phyloP scores from a whole-genome alignment of 2,329 filamentous ascomycete genomes.

The Ophiostoma quercus region DNA sequence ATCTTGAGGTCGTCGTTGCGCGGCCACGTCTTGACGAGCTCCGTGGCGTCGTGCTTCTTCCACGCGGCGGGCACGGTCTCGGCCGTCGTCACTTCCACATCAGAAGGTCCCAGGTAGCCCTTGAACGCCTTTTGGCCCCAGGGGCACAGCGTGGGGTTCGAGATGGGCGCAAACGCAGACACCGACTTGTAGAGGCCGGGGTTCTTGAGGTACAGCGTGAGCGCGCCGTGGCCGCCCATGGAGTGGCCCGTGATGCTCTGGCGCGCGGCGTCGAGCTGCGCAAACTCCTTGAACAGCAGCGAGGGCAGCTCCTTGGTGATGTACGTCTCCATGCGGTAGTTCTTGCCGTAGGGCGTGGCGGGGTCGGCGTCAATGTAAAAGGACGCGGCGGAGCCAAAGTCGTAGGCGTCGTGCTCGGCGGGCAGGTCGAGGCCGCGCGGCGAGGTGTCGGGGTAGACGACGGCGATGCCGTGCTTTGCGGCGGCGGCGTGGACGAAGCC shows the following conservation, averaged over 20 bases:
- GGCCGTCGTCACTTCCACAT: constrained; percentile 22
- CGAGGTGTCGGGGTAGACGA: constrained; percentile 92
- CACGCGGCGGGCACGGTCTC: constrained; percentile 57
- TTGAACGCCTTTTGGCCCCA: constrained; percentile 96
- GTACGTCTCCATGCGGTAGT: constrained; percentile 96
- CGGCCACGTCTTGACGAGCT: constrained; percentile 69
- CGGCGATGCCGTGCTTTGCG: constrained; percentile 73
- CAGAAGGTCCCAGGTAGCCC: constrained; percentile 77
- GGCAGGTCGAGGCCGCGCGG: constrained; percentile 75
- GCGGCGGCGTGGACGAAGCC: constrained; percentile 90
- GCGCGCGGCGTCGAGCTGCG: constrained; percentile 60
- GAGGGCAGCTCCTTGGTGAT: constrained; percentile 81
- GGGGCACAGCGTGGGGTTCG: constrained; percentile 76
- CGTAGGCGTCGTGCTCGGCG: constrained; percentile 81
- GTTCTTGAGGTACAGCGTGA: constrained; percentile 88
- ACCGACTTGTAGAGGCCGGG: constrained; percentile 85
- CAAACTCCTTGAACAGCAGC: constrained; percentile 66
- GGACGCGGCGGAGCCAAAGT: constrained; percentile 86
- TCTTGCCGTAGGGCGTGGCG: constrained; percentile 62
- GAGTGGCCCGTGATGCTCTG: constrained; percentile 89
- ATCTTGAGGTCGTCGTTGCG: constrained; percentile 60
- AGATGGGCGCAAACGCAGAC: constrained; percentile 84
- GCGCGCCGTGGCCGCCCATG: constrained; percentile 94
- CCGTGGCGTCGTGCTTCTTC: constrained; percentile 87
- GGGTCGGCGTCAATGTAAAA: constrained; percentile 94